These are phyloP conservation scores for Lodderomyces pseudojiufengensis DNA, from an alignment of 1,139 yeast genomes.

Conservation along the genomic window DNA sequence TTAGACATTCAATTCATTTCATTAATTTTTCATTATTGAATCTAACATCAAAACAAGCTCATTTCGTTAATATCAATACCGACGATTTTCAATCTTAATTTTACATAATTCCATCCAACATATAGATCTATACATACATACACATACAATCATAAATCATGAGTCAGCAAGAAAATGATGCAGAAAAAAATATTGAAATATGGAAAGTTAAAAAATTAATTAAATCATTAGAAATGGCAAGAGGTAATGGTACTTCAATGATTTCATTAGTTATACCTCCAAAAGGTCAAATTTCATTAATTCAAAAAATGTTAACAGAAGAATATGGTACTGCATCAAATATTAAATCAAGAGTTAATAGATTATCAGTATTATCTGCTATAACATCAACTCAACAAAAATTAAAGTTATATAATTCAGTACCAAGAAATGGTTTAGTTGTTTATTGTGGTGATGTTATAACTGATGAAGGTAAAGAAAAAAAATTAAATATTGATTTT, in stretches of 20 bases:
- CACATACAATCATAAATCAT: background rate
- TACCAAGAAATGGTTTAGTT: conserved; percentile 92
- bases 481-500: conserved; percentile 89
- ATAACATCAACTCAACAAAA: conserved; percentile 97
- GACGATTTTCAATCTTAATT: too few species aligned
- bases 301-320: conserved; percentile 90
- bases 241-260: conserved; percentile 99
- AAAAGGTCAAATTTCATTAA: conserved; percentile 84
- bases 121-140: too few species aligned
- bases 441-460: conserved; percentile 97
- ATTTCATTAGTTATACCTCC: conserved; percentile 95
- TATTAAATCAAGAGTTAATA: conserved; percentile 94
- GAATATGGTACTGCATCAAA: conserved; percentile 98
- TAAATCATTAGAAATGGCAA: conserved; percentile 80
- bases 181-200: conserved; percentile 95
- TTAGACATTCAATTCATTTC: too few species aligned
- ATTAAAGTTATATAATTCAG: conserved; percentile 80
- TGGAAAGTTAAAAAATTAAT: conserved; percentile 97
- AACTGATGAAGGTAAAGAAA: conserved; percentile 96
- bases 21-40: too few species aligned
- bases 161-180: conserved; percentile 39
- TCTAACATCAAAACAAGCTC: too few species aligned
- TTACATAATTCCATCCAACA: too few species aligned
- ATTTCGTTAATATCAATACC: too few species aligned
- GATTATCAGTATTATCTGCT: conserved; percentile 91